Evolutionary conservation across 768 basidiomycete genomes (phyloP), one percentile per base, ranked within the genome.

Genomic region (Rhizopogon roseolus): DNA sequence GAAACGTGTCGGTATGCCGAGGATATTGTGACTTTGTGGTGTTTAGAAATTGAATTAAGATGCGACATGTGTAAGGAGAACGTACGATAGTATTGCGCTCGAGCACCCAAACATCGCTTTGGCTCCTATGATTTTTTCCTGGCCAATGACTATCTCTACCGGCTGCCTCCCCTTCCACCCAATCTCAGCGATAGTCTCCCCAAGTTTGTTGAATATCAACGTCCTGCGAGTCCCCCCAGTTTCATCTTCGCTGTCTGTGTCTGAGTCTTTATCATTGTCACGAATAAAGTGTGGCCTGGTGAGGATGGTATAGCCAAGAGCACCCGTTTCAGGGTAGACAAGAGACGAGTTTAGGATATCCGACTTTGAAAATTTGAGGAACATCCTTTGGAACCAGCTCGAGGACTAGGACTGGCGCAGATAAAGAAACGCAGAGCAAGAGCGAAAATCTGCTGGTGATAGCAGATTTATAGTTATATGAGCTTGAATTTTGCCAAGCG

Each of bases 1-100:
- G 56, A 84, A 84, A n/a, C 82, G 78, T 7, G 81, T 81, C 17
- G 81, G 81, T 45, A 85, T 73, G 19, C 75, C 75, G n/a, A 85
- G 76, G 28, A 79, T 68, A 60, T 84, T 82, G n/a, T 76, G 77
- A 64, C 82, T 84, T 57, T 14, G 49, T 34, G 28, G 28, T 32
- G 40, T 50, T 40, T n/a, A 11, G 38, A 45, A 54, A 37, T 32
- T 51, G 36, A 25, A 22, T 22, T 45, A 32, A 29, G 17, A 19
- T 22, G 3, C 3, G 22, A 29, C n/a, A 45, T 22, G 28, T 27
- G 41, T 11, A 44, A 43, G 25, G 19, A 6, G 29, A 13, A 64
- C 79, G 46, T 58, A 83, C 83, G 80, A 75, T 56, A 84, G 77
- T 49, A 77, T 77, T 22, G 80, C 74, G 19, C 74, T 79, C 16